These are phyloP conservation scores for Monilinia fructigena DNA, from an alignment of 2,329 filamentous ascomycete species.

Conservation along the genomic window DNA sequence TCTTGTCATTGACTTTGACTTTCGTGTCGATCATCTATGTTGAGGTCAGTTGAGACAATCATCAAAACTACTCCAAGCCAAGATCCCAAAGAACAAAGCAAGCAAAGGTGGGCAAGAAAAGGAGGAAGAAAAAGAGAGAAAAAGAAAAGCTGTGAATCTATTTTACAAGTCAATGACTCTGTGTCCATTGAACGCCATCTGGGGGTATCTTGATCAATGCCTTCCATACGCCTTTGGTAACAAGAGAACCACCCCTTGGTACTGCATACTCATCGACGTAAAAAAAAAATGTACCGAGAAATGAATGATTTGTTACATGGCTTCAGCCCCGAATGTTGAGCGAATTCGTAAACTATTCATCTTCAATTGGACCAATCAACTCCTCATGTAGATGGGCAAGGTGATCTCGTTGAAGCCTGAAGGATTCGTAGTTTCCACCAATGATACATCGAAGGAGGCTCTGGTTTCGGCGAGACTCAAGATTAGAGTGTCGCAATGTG, in stretches of 20 bases:
- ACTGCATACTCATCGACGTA: conserved; percentile 11
- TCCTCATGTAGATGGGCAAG: conserved; percentile 38
- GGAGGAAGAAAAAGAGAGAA: background rate
- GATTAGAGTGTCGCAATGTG: conserved; percentile 43
- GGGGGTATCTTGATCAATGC: conserved; percentile 21
- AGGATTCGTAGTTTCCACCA: conserved; percentile 75
- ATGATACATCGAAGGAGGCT: conserved; percentile 68
- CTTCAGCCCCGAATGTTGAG: background rate
- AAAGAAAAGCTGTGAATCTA: conserved; percentile 11
- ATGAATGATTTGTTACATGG: conserved; percentile 2
- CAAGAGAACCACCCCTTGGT: conserved; percentile 3
- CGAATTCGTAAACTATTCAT: conserved; percentile 15
- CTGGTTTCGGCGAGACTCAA: conserved; percentile 34
- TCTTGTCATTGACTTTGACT: conserved; percentile 23
- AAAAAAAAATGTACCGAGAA: conserved; percentile 3
- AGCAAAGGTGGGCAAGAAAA: background rate
- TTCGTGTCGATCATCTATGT: conserved; percentile 20
- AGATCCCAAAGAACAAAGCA: background rate
- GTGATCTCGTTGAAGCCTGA: conserved; percentile 64
- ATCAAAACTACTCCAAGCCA: conserved; percentile 4
- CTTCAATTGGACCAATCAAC: conserved; percentile 31
- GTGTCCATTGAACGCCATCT: conserved; percentile 16
- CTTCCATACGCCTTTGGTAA: conserved; percentile 19
- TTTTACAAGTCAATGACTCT: conserved; percentile 20
- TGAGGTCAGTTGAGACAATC: conserved; percentile 20